Evolutionary conservation across 1,139 yeast genomes (phyloP).

Genomic region (Geotrichum reessii): DNA sequence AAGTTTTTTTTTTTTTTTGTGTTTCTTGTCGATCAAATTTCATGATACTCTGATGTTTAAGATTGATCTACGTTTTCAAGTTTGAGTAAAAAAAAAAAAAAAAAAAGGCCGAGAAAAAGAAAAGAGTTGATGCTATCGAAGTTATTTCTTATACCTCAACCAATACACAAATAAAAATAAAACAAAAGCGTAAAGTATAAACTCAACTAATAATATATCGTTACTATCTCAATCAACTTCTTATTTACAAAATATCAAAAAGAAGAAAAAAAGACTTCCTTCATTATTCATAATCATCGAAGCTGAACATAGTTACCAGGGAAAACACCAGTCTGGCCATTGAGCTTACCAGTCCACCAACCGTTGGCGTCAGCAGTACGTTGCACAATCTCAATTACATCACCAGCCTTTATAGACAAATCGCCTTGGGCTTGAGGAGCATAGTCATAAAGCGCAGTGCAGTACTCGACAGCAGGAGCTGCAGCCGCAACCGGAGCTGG

Average conservation of each 20-base stretch:
- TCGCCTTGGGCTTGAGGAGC: constrained; percentile 87
- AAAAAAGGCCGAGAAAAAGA: too few species aligned
- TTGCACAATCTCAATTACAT: constrained; percentile 74
- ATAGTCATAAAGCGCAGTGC: constrained; percentile 74
- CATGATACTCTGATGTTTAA: too few species aligned
- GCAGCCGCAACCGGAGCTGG: constrained; percentile 41
- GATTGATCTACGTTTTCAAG: too few species aligned
- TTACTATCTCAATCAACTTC: neutral
- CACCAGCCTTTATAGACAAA: constrained; percentile 79
- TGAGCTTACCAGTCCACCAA: constrained; percentile 96
- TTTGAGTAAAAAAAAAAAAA: too few species aligned
- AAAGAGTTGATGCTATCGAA: too few species aligned
- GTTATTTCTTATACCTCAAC: neutral
- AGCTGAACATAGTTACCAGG: constrained; percentile 94
- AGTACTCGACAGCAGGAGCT: constrained; percentile 45
- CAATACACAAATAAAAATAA: neutral
- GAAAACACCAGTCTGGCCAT: constrained; percentile 84
- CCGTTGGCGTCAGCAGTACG: constrained; percentile 81
- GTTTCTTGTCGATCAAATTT: too few species aligned
- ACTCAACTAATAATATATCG: neutral
- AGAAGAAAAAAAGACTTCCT: neutral
- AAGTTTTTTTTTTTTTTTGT: too few species aligned
- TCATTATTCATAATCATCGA: constrained; percentile 20
- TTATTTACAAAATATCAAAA: neutral
- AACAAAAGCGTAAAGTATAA: neutral